Evolutionary conservation across 148 eudicot genomes (phyloP).

Genomic region (Rhododendron ovatum): DNA sequence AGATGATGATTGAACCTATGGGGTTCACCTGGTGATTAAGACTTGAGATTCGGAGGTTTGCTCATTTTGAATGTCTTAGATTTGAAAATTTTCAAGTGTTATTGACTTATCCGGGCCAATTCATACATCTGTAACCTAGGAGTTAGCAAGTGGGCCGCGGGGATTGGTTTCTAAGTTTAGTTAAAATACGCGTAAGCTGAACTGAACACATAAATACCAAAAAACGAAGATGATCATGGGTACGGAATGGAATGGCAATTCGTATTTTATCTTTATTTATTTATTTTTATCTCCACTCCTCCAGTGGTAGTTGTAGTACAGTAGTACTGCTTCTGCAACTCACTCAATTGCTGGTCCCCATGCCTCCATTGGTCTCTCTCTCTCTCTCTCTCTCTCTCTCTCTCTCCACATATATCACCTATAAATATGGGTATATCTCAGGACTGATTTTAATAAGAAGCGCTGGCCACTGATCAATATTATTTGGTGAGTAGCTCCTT

Average conservation of each 20-base stretch:
- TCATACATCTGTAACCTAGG: no score
- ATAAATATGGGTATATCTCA: background rate
- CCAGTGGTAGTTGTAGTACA: background rate
- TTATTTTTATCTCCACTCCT: background rate
- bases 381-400: background rate
- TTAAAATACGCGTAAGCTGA: no score
- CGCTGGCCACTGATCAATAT: background rate
- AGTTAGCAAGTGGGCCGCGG: no score
- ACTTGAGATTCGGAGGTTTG: no score
- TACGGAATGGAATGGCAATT: background rate
- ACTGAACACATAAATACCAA: no score
- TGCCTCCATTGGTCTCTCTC: background rate
- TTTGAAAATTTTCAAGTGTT: no score
- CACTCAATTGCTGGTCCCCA: slow-evolving; percentile 13
- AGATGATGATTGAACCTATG: background rate
- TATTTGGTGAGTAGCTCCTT: slow-evolving; percentile 19
- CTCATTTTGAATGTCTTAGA: accelerated
- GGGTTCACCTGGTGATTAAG: no score
- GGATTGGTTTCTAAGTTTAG: no score
- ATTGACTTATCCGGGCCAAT: no score
- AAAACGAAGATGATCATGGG: background rate
- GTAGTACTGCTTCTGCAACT: background rate
- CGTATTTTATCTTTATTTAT: background rate
- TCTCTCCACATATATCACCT: background rate
- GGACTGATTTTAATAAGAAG: background rate